Percentiles rank a stretch among this genome's conserved stretches.
Conservation (phyloP, 495 filamentous ascomycete genomes). For the Hypomontagnella monticulosa region DNA sequence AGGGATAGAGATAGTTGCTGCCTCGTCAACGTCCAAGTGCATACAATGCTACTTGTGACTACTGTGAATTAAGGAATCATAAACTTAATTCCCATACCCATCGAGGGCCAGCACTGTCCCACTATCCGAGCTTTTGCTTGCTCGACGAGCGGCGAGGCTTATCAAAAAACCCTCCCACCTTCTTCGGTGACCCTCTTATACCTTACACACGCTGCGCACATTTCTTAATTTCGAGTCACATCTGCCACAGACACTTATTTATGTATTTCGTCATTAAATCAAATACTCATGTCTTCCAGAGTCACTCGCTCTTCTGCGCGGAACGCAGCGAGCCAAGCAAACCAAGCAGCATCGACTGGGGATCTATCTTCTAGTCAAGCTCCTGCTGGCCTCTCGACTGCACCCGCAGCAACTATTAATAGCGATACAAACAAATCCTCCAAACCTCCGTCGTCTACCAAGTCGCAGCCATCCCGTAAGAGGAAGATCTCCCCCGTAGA, state of each 20-base stretch:
- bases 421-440: constrained; percentile 47
- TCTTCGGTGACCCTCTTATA: constrained; percentile 11
- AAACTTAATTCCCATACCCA: constrained; percentile 22
- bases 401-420: constrained; percentile 48
- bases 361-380: constrained; percentile 47
- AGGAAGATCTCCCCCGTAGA: constrained; percentile 50
- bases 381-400: constrained; percentile 51
- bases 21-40: constrained; percentile 6
- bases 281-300: constrained; percentile 82
- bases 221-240: constrained; percentile 22
- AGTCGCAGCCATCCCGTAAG: constrained; percentile 49
- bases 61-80: not conserved
- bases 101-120: constrained; percentile 6
- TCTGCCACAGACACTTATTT: not conserved
- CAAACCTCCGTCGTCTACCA: constrained; percentile 48
- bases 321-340: constrained; percentile 70
- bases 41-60: constrained; percentile 2
- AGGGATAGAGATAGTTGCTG: not conserved
- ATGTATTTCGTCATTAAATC: constrained; percentile 6
- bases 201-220: not conserved
- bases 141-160: constrained; percentile 28
- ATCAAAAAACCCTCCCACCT: constrained; percentile 15
- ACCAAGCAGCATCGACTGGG: constrained; percentile 61
- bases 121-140: constrained; percentile 38
- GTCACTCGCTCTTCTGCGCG: constrained; percentile 82